Conservation (phyloP, 2,329 filamentous ascomycete species). For the Epichloe baconii region DNA sequence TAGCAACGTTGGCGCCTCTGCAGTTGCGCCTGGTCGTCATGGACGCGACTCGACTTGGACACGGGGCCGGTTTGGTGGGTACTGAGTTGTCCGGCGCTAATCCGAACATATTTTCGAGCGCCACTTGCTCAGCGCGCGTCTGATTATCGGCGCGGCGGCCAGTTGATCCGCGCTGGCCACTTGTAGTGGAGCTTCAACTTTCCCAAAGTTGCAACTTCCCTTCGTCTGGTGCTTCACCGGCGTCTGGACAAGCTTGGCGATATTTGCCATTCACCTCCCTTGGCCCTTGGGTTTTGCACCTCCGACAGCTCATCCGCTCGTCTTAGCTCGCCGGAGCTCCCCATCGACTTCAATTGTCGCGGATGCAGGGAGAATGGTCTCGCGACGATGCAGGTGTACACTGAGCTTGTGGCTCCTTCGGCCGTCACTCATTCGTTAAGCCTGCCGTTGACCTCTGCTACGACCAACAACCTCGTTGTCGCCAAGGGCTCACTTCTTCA, state of each 20-base stretch:
- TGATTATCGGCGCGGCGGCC: constrained; percentile 6
- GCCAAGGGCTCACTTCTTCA: constrained; percentile 89
- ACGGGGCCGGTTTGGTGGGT: background rate
- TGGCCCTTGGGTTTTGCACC: background rate
- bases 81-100: background rate
- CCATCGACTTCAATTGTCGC: background rate
- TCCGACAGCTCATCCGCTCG: background rate
- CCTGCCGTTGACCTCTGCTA: constrained; percentile 62
- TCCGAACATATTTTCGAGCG: background rate
- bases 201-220: background rate
- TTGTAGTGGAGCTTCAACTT: background rate
- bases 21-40: constrained; percentile 1
- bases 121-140: background rate
- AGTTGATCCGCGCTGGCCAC: constrained; percentile 10
- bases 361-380: constrained; percentile 21
- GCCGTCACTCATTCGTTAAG: constrained; percentile 81
- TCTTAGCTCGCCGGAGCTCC: background rate
- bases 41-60: background rate
- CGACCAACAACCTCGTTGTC: constrained; percentile 74
- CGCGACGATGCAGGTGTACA: constrained; percentile 82
- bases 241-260: background rate
- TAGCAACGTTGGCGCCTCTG: background rate
- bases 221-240: background rate
- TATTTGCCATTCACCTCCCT: background rate
- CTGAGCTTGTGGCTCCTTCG: constrained; percentile 85